phyloP scores from a whole-genome alignment of 768 basidiomycete species.

The Termitomyces sp. region DNA sequence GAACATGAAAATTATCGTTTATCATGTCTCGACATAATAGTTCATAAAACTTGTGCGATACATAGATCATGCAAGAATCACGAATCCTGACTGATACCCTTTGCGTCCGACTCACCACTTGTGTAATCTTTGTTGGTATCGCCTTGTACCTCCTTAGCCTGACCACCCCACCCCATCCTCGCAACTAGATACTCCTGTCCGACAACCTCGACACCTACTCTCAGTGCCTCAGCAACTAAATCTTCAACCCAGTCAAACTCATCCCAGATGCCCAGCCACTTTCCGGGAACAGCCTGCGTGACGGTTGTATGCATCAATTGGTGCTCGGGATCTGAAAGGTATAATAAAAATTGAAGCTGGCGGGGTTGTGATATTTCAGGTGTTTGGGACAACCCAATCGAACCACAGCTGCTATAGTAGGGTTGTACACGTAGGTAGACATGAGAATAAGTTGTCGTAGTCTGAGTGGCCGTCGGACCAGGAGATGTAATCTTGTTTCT shows the following conservation, averaged over 20 bases:
- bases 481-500: conserved; percentile 45
- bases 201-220: conserved; percentile 82
- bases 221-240: conserved; percentile 77
- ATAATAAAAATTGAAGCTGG: conserved; percentile 67
- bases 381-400: conserved; percentile 23
- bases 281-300: conserved; percentile 77
- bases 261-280: conserved; percentile 90
- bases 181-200: conserved; percentile 88
- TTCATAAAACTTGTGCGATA: conserved; percentile 1
- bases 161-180: conserved; percentile 74
- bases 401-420: conserved; percentile 47
- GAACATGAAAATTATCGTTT: conserved; percentile 7
- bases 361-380: conserved; percentile 30
- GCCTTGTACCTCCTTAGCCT: conserved; percentile 4
- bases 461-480: conserved; percentile 27
- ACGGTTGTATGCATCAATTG: conserved; percentile 69
- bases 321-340: conserved; percentile 76
- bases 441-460: conserved; percentile 77
- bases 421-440: conserved; percentile 95
- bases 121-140: conserved; percentile 7
- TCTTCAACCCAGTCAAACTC: conserved; percentile 97
- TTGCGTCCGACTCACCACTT: conserved; percentile 8
- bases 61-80: conserved; percentile 27
- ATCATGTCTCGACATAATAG: conserved; percentile 4
- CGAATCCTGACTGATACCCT: conserved; percentile 16